A percentile compares a stretch with the other conserved stretches of the same genome.
Conservation (phyloP, 2,329 filamentous ascomycete genomes). For the Lasiodiplodia hormozganensis region DNA sequence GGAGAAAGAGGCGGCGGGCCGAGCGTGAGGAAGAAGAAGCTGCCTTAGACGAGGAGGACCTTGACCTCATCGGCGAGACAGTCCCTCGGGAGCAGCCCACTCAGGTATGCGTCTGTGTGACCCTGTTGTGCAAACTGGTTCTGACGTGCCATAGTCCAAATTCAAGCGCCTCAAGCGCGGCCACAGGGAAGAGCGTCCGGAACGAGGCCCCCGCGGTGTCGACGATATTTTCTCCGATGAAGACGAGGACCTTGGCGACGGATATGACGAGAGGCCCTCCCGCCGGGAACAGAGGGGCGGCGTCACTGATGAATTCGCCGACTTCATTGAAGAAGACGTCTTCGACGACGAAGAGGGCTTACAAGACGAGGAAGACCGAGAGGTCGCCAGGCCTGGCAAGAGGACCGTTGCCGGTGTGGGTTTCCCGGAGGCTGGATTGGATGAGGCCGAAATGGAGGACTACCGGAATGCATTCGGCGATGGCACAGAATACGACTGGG, state of each 20-base stretch:
- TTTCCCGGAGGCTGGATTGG: constrained; percentile 82
- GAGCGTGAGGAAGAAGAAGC: constrained; percentile 86
- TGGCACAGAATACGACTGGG: constrained; percentile 95
- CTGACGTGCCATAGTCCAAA: constrained; percentile 67
- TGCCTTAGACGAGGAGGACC: constrained; percentile 88
- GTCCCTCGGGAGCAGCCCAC: constrained; percentile 18
- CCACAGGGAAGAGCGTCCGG: constrained; percentile 72
- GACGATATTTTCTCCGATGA: constrained; percentile 96
- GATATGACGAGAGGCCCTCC: constrained; percentile 47
- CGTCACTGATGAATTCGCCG: constrained; percentile 54
- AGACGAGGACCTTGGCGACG: constrained; percentile 73
- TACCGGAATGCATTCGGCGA: constrained; percentile 97
- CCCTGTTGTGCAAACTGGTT: background rate
- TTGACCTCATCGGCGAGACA: constrained; percentile 67
- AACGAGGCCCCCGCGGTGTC: constrained; percentile 72
- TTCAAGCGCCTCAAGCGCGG: constrained; percentile 97
- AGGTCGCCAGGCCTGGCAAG: constrained; percentile 82
- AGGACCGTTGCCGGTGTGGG: constrained; percentile 70
- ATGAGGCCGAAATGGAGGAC: constrained; percentile 91
- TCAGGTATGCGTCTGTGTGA: background rate
- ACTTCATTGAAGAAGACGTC: constrained; percentile 84
- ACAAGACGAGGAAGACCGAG: constrained; percentile 78
- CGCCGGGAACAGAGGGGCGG: constrained; percentile 36
- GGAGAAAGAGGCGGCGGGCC: constrained; percentile 76
- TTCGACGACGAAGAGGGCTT: constrained; percentile 81